These are phyloP conservation scores for Tuber borchii DNA, from an alignment of 495 filamentous ascomycete genomes.

Conservation along the genomic window DNA sequence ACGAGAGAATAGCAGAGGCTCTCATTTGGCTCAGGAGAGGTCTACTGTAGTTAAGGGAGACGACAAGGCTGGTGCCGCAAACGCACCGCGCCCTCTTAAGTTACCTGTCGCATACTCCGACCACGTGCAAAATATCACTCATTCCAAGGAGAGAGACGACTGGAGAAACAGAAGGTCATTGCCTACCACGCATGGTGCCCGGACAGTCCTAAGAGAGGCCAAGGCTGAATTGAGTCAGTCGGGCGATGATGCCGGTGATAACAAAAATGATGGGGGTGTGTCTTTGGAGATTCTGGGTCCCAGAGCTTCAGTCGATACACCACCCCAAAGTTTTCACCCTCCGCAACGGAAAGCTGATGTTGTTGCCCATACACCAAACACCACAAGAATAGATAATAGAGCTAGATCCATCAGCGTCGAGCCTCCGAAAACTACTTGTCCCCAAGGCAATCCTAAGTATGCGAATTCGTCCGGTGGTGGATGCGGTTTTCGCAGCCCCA, in stretches of 20 bases:
- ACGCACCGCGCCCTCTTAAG: neutral
- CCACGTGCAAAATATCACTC: neutral
- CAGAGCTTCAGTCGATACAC: neutral
- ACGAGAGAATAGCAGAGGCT: neutral
- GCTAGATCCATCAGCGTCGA: neutral
- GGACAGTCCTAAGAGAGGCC: neutral
- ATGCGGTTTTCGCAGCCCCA: neutral
- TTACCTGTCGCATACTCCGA: neutral
- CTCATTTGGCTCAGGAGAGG: neutral
- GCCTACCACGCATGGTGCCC: neutral
- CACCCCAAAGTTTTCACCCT: neutral
- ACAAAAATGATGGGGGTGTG: neutral
- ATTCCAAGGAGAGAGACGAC: constrained; percentile 2
- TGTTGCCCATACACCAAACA: neutral
- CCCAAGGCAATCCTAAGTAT: neutral
- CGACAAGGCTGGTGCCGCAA: neutral
- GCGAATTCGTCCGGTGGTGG: neutral
- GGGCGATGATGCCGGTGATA: neutral
- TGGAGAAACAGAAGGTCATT: neutral
- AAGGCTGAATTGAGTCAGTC: neutral
- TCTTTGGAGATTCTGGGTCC: neutral
- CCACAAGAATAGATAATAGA: neutral
- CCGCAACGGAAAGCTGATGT: neutral
- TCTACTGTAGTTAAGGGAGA: neutral
- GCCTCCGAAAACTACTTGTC: neutral